Base-by-base conservation (phyloP, 495 filamentous ascomycete genomes). In the Lasiosphaeria ovina region DNA sequence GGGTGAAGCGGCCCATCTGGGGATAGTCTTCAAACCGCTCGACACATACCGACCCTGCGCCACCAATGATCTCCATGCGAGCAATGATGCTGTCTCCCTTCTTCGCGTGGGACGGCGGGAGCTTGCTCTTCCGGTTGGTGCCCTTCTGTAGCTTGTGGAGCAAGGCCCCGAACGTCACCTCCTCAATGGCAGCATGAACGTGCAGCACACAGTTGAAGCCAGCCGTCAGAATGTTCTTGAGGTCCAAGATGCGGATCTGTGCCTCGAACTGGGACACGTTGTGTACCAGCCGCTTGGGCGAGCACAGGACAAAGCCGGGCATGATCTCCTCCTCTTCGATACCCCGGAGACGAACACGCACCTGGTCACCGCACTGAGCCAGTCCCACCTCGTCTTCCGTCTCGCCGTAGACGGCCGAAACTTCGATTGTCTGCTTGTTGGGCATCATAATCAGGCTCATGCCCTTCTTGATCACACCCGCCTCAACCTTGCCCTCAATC, bases 101-200 rank as follows among this genome's bases (percentile, higher is more conserved):
- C 76, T 85, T 93, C 45, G 92, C 94, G 71, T 97, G 97, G 0
- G 92, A 85, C 7, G 95, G 94, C 10, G 93, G 87, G 47, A 87
- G 82, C 85, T 95, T 98, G 81, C 89, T 93, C 83, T 91, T 94
- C 57, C 94, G 82, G 63, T 85, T 85, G n/a, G 95, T 98, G 35
- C 95, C 94, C 72, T 97, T 97, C 75, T 99, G 92, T 38, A 96
- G 79, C 77, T 95, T 97, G 75, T 99, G 93, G 53, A 99, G 79
- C 48, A 99, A 81, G 8, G 85, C 82, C 0, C 84, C 80, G 66
- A 99, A 91, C 0, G 92, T 97, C 42, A 98, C 89, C 72, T 99
- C 94, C 77, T 98, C 93, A 60, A 96, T 92, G 38, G 93, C 93
- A 14, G 92, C 90, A 72, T 92, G 79, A 88, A 96, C 77, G 93